A percentile compares a stretch with the other conserved stretches of the same genome.
Evolutionary conservation across 2,329 filamentous ascomycete species (phyloP).

Genomic region (Botrytis squamosa): DNA sequence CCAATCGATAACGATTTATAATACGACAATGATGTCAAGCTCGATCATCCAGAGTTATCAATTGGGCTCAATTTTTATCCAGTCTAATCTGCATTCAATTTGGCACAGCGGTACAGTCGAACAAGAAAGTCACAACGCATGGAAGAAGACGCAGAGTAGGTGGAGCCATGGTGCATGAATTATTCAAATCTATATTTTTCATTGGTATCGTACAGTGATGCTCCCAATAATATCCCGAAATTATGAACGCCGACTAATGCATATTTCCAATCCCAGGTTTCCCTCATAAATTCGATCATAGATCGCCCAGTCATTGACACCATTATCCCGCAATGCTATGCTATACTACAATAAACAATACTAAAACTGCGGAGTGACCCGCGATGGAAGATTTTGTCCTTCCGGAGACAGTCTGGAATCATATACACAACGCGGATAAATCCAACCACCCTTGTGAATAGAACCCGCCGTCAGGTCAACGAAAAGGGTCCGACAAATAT

Average conservation of each 20-base stretch:
- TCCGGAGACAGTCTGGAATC: background rate
- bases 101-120: background rate
- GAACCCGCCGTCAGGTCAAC: background rate
- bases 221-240: background rate
- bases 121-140: background rate
- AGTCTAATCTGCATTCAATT: background rate
- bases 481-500: background rate
- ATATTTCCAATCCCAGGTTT: conserved; percentile 3
- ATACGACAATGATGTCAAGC: background rate
- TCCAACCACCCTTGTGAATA: background rate
- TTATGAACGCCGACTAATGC: conserved; percentile 8
- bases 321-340: conserved; percentile 5
- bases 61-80: background rate
- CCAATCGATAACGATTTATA: background rate
- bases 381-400: background rate
- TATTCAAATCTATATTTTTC: background rate
- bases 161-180: background rate
- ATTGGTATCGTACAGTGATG: conserved; percentile 6
- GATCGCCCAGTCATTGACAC: conserved; percentile 1
- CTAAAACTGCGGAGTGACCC: background rate
- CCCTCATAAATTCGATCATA: conserved; percentile 3
- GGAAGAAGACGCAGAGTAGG: background rate
- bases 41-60: background rate
- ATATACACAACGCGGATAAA: background rate
- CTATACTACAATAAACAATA: conserved; percentile 13